Conservation (phyloP, 1,284 basidiomycete genomes). For the Coniferiporia sulphurascens region DNA sequence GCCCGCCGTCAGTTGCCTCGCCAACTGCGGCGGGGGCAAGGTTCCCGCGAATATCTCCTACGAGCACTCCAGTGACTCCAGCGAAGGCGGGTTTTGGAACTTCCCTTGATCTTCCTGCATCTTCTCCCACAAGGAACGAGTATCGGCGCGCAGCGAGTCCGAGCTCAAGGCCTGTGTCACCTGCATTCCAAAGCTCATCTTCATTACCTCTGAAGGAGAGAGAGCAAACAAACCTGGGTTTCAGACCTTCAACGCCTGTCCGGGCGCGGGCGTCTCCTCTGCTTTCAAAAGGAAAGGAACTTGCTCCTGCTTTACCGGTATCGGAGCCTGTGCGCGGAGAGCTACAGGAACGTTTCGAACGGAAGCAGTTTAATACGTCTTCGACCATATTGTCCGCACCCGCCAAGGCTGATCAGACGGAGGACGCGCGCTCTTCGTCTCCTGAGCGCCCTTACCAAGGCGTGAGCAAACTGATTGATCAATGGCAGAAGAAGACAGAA, state of each 20-base stretch:
- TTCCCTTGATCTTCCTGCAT: constrained; percentile 21
- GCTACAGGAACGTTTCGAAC: constrained; percentile 1
- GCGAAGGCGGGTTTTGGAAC: constrained; percentile 3
- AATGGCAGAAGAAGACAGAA: constrained; percentile 78
- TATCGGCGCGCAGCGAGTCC: not conserved
- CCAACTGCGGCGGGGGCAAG: constrained; percentile 27
- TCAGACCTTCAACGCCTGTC: not conserved
- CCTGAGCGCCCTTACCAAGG: constrained; percentile 75
- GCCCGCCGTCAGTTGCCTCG: constrained; percentile 22
- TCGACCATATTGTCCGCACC: not conserved
- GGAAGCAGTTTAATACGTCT: not conserved
- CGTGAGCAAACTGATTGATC: constrained; percentile 74
- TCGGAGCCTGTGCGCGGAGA: not conserved
- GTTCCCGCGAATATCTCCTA: constrained; percentile 30
- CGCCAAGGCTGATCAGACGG: constrained; percentile 17
- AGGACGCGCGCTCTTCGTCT: constrained; percentile 45
- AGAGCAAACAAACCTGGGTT: not conserved
- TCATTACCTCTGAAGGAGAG: not conserved
- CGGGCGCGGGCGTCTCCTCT: not conserved
- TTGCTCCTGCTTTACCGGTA: not conserved
- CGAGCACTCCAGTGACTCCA: constrained; percentile 15
- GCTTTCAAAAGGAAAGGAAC: not conserved
- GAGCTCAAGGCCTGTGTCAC: not conserved
- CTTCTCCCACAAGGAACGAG: not conserved
- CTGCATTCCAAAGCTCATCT: not conserved